Evolutionary conservation across 2,329 filamentous ascomycete species (phyloP).

Genomic region (Sarocladiaceae sp.): DNA sequence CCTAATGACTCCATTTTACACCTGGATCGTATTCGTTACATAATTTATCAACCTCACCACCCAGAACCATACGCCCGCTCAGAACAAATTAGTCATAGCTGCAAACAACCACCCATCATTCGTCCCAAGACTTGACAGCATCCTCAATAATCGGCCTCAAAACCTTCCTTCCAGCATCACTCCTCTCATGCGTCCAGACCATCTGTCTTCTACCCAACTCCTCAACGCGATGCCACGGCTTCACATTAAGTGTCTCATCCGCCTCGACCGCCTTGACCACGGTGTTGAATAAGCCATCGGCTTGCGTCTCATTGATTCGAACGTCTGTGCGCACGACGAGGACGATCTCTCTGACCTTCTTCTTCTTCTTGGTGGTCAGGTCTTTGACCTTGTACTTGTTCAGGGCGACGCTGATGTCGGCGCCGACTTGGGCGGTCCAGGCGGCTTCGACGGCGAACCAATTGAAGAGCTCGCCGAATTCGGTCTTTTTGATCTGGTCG

Average conservation of each 20-base stretch:
- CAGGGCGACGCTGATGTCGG: conserved; percentile 38
- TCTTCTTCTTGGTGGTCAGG: conserved; percentile 30
- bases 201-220: conserved; percentile 39
- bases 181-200: conserved; percentile 36
- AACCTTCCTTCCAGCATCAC: conserved; percentile 35
- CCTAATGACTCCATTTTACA: no score
- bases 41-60: no score
- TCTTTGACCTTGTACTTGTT: conserved; percentile 40
- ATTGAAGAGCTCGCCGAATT: conserved; percentile 41
- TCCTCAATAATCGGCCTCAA: conserved; percentile 40
- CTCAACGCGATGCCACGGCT: conserved; percentile 36
- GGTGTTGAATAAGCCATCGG: conserved; percentile 34
- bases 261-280: conserved; percentile 36
- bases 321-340: conserved; percentile 39
- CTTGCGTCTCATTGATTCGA: conserved; percentile 37
- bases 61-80: no score
- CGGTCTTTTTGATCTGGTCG: conserved; percentile 39
- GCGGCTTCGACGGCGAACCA: conserved; percentile 45
- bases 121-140: conserved; percentile 35
- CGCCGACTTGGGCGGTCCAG: conserved; percentile 39
- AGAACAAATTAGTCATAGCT: no score
- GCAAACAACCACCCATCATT: neutral
- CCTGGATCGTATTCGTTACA: no score
- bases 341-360: conserved; percentile 41
- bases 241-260: conserved; percentile 29